A percentile compares a stretch with the other conserved stretches of the same genome.
Conservation (phyloP, 2,329 filamentous ascomycete genomes). For the Aschersonia sp. region DNA sequence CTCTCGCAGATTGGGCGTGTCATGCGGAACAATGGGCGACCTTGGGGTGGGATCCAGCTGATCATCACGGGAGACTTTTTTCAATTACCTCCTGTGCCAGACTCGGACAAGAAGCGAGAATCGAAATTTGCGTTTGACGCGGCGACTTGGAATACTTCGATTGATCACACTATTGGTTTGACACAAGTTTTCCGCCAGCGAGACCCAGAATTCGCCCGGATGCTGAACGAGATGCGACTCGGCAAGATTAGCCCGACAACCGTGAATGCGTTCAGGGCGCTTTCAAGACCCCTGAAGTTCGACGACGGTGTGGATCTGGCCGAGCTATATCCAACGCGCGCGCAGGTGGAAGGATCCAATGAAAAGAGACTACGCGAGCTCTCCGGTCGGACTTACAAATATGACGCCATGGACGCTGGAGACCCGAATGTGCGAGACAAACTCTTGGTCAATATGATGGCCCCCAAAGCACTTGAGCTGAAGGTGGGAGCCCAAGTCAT, state of each 20-base stretch:
- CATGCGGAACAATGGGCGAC: conserved; percentile 77
- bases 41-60: conserved; percentile 92
- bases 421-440: conserved; percentile 60
- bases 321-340: conserved; percentile 82
- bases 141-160: conserved; percentile 78
- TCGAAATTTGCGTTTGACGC: conserved; percentile 91
- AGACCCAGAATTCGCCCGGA: conserved; percentile 73
- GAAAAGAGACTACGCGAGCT: conserved; percentile 56
- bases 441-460: conserved; percentile 82
- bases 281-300: conserved; percentile 58
- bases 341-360: conserved; percentile 83
- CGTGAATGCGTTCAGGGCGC: conserved; percentile 57
- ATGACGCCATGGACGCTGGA: conserved; percentile 62
- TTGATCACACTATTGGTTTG: conserved; percentile 88
- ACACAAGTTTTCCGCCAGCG: conserved; percentile 95
- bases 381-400: conserved; percentile 52
- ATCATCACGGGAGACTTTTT: conserved; percentile 97
- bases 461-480: conserved; percentile 62
- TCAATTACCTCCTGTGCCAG: conserved; percentile 86
- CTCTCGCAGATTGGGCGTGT: conserved; percentile 73
- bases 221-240: conserved; percentile 96
- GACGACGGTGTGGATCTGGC: conserved; percentile 59
- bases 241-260: conserved; percentile 68
- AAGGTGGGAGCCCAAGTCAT: conserved; percentile 95
- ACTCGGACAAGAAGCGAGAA: conserved; percentile 45